phyloP scores from a whole-genome alignment of 2,329 filamentous ascomycete species.

The Thermomyces lanuginosus region DNA sequence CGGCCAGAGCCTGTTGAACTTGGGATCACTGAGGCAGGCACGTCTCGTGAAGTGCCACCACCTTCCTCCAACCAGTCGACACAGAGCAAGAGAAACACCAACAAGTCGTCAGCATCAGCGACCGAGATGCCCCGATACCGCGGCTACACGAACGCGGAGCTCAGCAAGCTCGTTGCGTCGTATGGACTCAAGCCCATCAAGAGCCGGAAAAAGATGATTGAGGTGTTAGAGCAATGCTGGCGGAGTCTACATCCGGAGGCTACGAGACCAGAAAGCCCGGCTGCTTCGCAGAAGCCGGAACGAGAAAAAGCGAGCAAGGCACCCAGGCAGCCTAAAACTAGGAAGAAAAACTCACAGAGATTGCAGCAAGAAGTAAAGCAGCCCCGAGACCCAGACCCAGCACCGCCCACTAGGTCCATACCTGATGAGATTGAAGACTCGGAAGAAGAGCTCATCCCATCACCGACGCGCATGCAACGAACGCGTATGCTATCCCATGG shows the following conservation, averaged over 20 bases:
- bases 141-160: conserved; percentile 44
- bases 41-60: no score
- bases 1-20: no score
- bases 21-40: no score
- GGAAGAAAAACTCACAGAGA: background rate
- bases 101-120: conserved; percentile 2
- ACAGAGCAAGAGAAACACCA: conserved; percentile 1
- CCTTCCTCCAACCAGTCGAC: background rate
- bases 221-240: conserved; percentile 56
- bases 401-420: conserved; percentile 10
- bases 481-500: background rate
- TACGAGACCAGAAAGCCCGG: background rate
- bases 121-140: conserved; percentile 40
- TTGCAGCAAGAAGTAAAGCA: background rate
- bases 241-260: conserved; percentile 34
- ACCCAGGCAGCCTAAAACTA: conserved; percentile 1
- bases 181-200: conserved; percentile 62
- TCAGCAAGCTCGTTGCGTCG: conserved; percentile 44
- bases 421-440: conserved; percentile 25
- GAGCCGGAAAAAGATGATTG: conserved; percentile 51
- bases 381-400: conserved; percentile 4
- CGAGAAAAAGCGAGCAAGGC: conserved; percentile 11
- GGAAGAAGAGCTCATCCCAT: conserved; percentile 19
- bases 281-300: background rate
- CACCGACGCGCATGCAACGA: conserved; percentile 12